These are phyloP conservation scores for Pleurozium schreberi DNA, from an alignment of 225 moss, liverwort and hornwort genomes.

Conservation along the genomic window DNA sequence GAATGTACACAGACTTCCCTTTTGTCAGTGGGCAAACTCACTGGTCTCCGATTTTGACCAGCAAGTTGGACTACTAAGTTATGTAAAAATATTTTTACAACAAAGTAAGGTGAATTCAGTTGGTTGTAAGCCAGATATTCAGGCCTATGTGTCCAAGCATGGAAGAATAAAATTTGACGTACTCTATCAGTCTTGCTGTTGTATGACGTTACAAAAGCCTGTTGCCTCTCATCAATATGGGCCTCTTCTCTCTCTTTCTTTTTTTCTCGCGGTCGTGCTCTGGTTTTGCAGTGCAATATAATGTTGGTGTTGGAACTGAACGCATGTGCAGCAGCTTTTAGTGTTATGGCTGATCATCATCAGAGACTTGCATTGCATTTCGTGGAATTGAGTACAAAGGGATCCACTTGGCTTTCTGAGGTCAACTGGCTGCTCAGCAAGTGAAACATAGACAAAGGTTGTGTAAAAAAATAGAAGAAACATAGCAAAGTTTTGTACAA, in stretches of 20 bases:
- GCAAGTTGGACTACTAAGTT: neutral
- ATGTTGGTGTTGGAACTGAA: neutral
- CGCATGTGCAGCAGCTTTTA: neutral
- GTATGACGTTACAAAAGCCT: neutral
- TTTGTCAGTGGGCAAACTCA: neutral
- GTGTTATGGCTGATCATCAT: neutral
- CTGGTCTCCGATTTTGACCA: neutral
- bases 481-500: neutral
- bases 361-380: neutral
- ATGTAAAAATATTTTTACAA: neutral
- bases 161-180: neutral
- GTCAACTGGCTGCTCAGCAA: neutral
- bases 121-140: neutral
- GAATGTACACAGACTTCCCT: neutral
- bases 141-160: neutral
- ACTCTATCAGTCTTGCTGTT: neutral
- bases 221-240: neutral
- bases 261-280: neutral
- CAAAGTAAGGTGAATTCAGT: neutral
- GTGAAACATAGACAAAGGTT: neutral
- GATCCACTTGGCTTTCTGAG: neutral
- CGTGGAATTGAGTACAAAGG: accelerated
- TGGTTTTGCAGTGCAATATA: neutral
- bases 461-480: too few species aligned
- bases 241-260: neutral